These are phyloP conservation scores for Geotrichum ghanense DNA, from an alignment of 805 yeast genomes.

Conservation along the genomic window DNA sequence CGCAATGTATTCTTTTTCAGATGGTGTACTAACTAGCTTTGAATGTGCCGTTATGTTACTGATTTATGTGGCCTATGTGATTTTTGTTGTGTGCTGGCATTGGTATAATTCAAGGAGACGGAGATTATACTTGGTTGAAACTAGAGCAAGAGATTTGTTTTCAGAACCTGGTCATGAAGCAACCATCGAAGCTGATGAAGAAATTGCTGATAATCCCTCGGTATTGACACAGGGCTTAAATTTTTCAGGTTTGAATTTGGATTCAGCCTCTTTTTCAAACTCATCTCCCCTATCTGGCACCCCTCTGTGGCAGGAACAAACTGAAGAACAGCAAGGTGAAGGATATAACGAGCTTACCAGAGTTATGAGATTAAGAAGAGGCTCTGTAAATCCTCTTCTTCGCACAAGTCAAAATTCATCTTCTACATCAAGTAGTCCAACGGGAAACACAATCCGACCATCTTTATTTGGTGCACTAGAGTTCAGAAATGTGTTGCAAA, in stretches of 20 bases:
- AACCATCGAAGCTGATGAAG: constrained; percentile 14
- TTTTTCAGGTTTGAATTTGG: background rate
- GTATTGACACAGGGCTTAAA: constrained; percentile 1
- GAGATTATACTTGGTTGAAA: constrained; percentile 11
- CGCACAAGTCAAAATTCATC: background rate
- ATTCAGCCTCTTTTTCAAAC: background rate
- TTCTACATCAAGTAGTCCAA: constrained; percentile 3
- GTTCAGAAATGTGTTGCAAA: constrained; percentile 18
- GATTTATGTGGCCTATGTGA: constrained; percentile 49
- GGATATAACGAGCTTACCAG: constrained; percentile 14
- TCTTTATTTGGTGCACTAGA: constrained; percentile 31
- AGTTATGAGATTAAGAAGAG: constrained; percentile 8
- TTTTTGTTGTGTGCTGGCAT: constrained; percentile 36
- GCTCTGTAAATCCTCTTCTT: background rate
- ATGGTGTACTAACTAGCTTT: constrained; percentile 41
- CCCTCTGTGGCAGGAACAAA: constrained; percentile 4
- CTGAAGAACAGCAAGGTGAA: constrained; percentile 14
- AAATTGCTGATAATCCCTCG: constrained; percentile 4
- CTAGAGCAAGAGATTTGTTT: constrained; percentile 15
- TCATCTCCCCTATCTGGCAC: background rate
- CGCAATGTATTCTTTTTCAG: constrained; percentile 39
- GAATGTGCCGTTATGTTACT: constrained; percentile 49
- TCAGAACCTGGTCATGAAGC: constrained; percentile 13
- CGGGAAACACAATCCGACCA: constrained; percentile 22
- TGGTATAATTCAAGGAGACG: constrained; percentile 17